Evolutionary conservation across 148 eudicot species (phyloP).

Genomic region (Diospyros kaki): DNA sequence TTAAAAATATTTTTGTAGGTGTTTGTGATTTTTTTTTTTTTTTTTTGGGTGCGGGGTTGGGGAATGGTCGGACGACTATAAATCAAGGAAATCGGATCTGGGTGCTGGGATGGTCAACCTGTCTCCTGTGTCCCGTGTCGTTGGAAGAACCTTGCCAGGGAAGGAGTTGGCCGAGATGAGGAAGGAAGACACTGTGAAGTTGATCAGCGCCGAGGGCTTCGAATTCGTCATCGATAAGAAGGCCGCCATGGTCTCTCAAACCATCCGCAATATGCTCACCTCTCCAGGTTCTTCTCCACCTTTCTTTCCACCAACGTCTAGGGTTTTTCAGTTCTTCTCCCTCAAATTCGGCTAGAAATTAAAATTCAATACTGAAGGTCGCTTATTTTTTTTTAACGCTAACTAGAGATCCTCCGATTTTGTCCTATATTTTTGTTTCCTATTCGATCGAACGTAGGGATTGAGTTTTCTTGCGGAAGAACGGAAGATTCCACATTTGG

Average conservation of each 20-base stretch:
- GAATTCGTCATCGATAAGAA: slow-evolving; percentile 85
- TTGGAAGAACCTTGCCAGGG: neutral
- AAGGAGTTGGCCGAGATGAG: slow-evolving; percentile 33
- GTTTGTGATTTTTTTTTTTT: too few relatives aligned
- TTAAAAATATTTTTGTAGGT: too few relatives aligned
- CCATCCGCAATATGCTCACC: slow-evolving; percentile 92
- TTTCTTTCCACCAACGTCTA: slow-evolving; percentile 6
- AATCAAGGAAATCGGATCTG: too few relatives aligned
- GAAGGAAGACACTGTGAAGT: slow-evolving; percentile 81
- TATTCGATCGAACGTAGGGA: neutral
- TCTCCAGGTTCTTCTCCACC: slow-evolving; percentile 62
- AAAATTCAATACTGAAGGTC: neutral
- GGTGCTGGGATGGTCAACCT: too few relatives aligned
- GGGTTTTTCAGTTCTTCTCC: slow-evolving; percentile 21
- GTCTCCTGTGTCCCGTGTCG: too few relatives aligned
- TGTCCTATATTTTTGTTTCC: neutral
- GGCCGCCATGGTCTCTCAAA: slow-evolving; percentile 98
- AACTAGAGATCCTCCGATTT: neutral
- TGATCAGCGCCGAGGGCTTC: slow-evolving; percentile 95
- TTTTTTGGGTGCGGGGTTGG: too few relatives aligned
- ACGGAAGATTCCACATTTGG: too few relatives aligned
- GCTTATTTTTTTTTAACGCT: neutral
- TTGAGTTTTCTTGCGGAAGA: too few relatives aligned
- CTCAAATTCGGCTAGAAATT: neutral
- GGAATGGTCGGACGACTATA: too few relatives aligned